Percentiles rank a stretch among this genome's conserved stretches.
Evolutionary conservation across 257 asterid species (phyloP).

Genomic region (Schizonepeta tenuifolia): DNA sequence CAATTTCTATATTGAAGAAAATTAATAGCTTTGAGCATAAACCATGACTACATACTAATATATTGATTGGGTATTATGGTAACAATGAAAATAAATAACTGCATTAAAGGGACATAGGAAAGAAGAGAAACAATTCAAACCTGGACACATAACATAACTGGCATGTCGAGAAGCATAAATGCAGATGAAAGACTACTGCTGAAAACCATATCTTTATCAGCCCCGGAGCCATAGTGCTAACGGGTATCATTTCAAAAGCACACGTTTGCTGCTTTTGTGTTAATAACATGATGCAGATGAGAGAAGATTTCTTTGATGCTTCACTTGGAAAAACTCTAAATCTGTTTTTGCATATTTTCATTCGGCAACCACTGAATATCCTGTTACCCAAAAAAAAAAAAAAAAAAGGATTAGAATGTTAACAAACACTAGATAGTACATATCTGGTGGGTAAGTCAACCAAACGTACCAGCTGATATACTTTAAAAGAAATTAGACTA

Average conservation of each 20-base stretch:
- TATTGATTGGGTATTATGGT: too few relatives aligned
- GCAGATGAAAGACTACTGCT: not conserved
- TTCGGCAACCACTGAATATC: conserved; percentile 48
- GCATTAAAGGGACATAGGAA: conserved; percentile 14
- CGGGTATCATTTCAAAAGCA: conserved; percentile 19
- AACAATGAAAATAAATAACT: not conserved
- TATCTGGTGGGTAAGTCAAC: not conserved
- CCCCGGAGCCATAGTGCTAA: conserved; percentile 13
- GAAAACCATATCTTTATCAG: conserved; percentile 3
- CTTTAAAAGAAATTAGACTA: not conserved
- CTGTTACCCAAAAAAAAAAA: conserved; percentile 33
- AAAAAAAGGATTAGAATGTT: conserved; percentile 5
- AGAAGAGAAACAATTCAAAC: conserved; percentile 18
- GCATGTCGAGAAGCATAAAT: conserved; percentile 25
- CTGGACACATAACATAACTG: conserved; percentile 26
- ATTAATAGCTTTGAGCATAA: too few relatives aligned
- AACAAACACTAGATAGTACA: not conserved
- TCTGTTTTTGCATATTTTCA: conserved; percentile 28
- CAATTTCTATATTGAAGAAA: not conserved
- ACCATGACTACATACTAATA: too few relatives aligned
- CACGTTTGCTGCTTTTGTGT: not conserved
- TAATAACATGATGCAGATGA: conserved; percentile 29
- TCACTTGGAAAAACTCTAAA: conserved; percentile 30
- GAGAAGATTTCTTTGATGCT: conserved; percentile 24
- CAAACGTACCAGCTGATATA: not conserved